Evolutionary conservation across 768 basidiomycete species (phyloP), one percentile per base, ranked within the genome.

Genomic region (Termitomyces sp.): DNA sequence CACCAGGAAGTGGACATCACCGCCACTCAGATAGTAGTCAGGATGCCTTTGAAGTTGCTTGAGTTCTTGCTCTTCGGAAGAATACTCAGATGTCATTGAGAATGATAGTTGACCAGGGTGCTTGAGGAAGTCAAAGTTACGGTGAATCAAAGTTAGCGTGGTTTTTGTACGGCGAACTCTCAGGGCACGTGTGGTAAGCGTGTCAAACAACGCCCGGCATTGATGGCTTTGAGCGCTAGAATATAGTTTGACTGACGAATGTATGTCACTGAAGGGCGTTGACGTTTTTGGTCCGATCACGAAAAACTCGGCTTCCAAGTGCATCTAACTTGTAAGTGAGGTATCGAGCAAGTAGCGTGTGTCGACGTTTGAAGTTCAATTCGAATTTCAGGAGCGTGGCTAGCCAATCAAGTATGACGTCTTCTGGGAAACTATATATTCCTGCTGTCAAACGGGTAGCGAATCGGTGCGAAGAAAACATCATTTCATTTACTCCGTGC

Each of bases 1-100:
- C 59, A 86, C 86, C 27, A 83, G 52, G 55, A 87, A 77, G 3
- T 73, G 75, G 0, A 86, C 60, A 61, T 86, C 85, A 0, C 80
- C 87, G 0, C 78, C 79, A 0, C 71, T 66, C 11, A 88, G 65
- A 52, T 83, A 87, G 57, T 82, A 88, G 0, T 75, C 54, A 0
- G 64, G 59, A 58, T 78, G 70, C 5, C 66, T 64, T 16, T 58
- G 61, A 2, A 62, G 35, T 48, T 64, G 59, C 14, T 62, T 59
- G 21, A 66, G 58, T 35, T 56, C 62, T 46, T 56, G 48, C 12
- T 57, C 48, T 19, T 59, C 59, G 32, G 16, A 31, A 19, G 32
- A 10, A 43, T 17, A 51, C 21, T 9, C 31, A 8, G 45, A 19
- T 16, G 37, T 27, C 54, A 56, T 56, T 35, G 46, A 47, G 3